Evolutionary conservation across 352 stramenopile genomes (phyloP).

Genomic region (Labyrinthula sp.): DNA sequence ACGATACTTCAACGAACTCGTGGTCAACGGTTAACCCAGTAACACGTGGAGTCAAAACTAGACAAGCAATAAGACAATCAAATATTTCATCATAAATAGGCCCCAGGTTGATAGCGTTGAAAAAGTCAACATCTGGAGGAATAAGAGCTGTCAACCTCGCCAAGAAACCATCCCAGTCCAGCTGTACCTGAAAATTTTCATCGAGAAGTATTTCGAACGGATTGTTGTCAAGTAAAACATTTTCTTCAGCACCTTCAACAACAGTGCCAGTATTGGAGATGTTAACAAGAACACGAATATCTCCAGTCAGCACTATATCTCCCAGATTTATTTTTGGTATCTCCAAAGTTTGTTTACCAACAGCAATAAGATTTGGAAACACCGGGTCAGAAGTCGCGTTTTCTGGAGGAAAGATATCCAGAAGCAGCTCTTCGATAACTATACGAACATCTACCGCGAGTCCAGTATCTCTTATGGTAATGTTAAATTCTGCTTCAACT

Average conservation of each 20-base stretch:
- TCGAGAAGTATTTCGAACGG: background rate
- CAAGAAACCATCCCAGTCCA: conserved; percentile 4
- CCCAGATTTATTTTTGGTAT: background rate
- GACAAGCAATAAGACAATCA: conserved; percentile 3
- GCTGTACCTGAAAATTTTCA: background rate
- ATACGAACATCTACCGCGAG: too few relatives aligned
- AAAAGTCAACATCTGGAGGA: background rate
- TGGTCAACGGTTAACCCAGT: background rate
- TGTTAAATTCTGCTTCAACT: too few relatives aligned
- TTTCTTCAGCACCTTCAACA: background rate
- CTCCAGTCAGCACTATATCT: background rate
- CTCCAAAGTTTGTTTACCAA: conserved; percentile 11
- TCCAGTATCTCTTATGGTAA: too few relatives aligned
- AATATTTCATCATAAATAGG: conserved; percentile 1
- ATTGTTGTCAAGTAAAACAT: background rate
- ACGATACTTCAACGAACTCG: background rate
- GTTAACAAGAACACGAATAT: background rate
- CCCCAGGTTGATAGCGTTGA: background rate
- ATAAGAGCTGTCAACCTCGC: background rate
- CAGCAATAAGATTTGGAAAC: too few relatives aligned
- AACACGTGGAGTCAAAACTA: background rate
- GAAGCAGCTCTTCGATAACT: too few relatives aligned
- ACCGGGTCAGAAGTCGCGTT: too few relatives aligned
- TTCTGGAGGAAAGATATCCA: too few relatives aligned
- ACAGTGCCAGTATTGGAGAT: conserved; percentile 2